phyloP scores from a whole-genome alignment of 495 filamentous ascomycete genomes.

The Xylaria curta region DNA sequence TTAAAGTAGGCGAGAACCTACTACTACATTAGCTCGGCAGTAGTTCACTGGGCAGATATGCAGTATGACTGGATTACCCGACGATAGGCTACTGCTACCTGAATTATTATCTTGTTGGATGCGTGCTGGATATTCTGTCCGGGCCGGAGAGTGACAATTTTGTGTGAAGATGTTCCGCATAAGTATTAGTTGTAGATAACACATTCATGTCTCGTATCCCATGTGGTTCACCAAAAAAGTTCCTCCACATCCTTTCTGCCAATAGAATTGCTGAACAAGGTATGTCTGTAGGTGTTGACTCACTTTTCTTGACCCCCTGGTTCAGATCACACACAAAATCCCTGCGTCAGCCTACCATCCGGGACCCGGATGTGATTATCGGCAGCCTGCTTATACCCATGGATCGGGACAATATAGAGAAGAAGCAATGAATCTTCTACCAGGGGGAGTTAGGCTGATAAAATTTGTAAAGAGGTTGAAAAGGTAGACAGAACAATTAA shows the following conservation, averaged over 20 bases:
- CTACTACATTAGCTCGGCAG: background rate
- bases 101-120: background rate
- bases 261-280: slow-evolving; percentile 12
- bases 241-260: background rate
- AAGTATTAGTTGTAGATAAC: background rate
- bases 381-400: background rate
- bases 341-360: slow-evolving; percentile 21
- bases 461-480: background rate
- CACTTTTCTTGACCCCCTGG: slow-evolving; percentile 15
- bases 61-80: background rate
- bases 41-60: background rate
- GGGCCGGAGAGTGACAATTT: background rate
- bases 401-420: too few relatives aligned
- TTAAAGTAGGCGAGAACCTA: background rate
- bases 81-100: background rate
- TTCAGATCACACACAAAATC: background rate
- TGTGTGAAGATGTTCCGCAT: background rate
- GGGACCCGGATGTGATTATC: slow-evolving; percentile 2
- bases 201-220: background rate
- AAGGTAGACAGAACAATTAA: background rate
- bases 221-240: background rate
- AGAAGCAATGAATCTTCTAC: background rate
- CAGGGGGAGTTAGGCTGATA: background rate
- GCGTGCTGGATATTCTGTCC: background rate
- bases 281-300: background rate